Evolutionary conservation across 31 red algal species (phyloP).

Genomic region (Porphyra umbilicalis): DNA sequence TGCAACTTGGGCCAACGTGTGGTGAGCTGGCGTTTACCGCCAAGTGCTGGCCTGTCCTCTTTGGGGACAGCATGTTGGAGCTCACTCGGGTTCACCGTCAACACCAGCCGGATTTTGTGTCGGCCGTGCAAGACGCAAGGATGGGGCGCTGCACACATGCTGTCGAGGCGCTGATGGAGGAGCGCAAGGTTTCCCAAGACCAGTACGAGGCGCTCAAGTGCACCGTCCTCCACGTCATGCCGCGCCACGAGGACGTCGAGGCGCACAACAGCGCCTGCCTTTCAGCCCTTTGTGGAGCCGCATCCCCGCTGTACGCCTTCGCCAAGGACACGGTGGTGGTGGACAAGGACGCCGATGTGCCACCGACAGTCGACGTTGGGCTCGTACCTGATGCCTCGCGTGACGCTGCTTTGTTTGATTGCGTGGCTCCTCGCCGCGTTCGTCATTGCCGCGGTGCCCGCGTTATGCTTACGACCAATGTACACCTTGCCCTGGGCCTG

Average conservation of each 20-base stretch:
- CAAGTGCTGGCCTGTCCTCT: not conserved
- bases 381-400: not conserved
- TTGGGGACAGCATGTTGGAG: not conserved
- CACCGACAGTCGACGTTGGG: no score
- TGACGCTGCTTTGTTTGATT: not conserved
- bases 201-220: not conserved
- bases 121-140: not conserved
- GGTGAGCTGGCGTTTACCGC: not conserved
- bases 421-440: not conserved
- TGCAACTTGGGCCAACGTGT: not conserved
- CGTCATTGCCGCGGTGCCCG: not conserved
- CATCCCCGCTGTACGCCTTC: not conserved
- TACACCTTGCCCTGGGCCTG: not conserved
- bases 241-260: not conserved
- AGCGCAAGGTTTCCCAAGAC: not conserved
- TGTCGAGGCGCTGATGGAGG: not conserved
- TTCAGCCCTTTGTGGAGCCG: no score
- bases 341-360: not conserved
- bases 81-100: not conserved
- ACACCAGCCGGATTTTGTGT: not conserved
- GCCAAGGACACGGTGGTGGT: not conserved
- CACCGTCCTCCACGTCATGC: not conserved
- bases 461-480: not conserved
- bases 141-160: not conserved
- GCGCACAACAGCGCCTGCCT: not conserved